Conservation (phyloP, 208 protist genomes). For the Vickermania spadyakhi region DNA sequence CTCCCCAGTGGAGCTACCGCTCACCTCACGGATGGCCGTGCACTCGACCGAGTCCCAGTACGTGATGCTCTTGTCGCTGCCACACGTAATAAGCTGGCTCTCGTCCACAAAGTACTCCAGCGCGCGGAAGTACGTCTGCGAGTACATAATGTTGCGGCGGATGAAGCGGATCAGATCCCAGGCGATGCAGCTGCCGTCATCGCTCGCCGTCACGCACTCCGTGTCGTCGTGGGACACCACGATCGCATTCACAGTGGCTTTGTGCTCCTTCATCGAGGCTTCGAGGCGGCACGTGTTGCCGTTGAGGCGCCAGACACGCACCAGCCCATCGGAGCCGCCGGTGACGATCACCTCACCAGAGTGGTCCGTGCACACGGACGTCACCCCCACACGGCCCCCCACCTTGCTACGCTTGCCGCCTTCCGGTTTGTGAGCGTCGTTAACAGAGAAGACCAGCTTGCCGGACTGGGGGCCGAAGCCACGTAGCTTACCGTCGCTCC, state of each 20-base stretch:
- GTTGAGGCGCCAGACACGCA: constrained; percentile 84
- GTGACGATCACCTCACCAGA: constrained; percentile 65
- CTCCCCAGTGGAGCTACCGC: constrained; percentile 85
- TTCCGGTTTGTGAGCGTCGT: constrained; percentile 92
- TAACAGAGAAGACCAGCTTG: constrained; percentile 93
- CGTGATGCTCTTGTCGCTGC: constrained; percentile 89
- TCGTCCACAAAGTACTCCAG: constrained; percentile 89
- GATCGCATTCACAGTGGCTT: constrained; percentile 86
- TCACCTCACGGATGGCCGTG: constrained; percentile 88
- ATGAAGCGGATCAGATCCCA: constrained; percentile 91
- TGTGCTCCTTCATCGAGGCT: constrained; percentile 95
- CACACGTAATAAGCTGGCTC: constrained; percentile 92
- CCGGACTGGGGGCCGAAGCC: constrained; percentile 93
- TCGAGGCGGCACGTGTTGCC: constrained; percentile 76
- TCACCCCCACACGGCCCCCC: constrained; percentile 60
- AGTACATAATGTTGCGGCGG: constrained; percentile 93
- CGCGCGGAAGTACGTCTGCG: constrained; percentile 91
- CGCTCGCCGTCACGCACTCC: constrained; percentile 89
- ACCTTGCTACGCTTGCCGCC: constrained; percentile 49
- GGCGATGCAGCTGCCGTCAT: constrained; percentile 94
- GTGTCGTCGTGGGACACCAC: constrained; percentile 77
- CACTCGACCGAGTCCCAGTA: constrained; percentile 96
- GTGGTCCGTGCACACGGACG: constrained; percentile 78
- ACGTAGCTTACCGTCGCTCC: constrained; percentile 93
- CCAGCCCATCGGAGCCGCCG: constrained; percentile 90